Base-by-base conservation (phyloP, 257 asterid species). In the Fraxinus quadrangulata region DNA sequence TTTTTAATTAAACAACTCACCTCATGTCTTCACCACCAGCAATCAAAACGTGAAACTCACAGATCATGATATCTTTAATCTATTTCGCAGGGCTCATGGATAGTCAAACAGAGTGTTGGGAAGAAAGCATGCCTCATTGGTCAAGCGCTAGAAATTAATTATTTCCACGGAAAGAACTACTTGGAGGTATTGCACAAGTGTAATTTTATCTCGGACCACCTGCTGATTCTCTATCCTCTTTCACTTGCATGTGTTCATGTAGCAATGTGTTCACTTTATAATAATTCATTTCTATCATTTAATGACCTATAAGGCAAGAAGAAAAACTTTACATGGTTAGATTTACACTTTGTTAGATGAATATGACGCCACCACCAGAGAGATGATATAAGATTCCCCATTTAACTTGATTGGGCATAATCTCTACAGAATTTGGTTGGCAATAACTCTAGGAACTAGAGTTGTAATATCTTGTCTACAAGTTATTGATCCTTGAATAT, bases 61-160 rank as follows among this genome's bases (percentile, higher is more conserved):
- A 63, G 40, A 21, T 47, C 23, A 34, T 71, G 74, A 77, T 79
- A 30, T 72, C 34, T 17, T 30, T 49, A n/a, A 72, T 82, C 16
- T 71, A 63, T 79, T 75, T 80, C 47, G 17, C 85, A 94, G 96
- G 99, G 97, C 72, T 92, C 97, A 59, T 94, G 99, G 99, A 92
- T 94, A 86, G 97, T 94, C 51, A 94, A 94, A 87, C 97, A 94
- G 83, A 94, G 99, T 28, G 97, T 94, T 42, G 97, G 99, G 8
- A 94, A 92, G 78, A 94, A 91, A 85, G 97, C 97, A 67, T 91
- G 97, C 86, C 86, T 94, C 83, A 80, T 94, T 1, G 99, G 99
- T 49, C 97, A 92, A 87, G 96, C 94, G 23, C 85, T 92, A 36
- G 95, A 94, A 80, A 87, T 90, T 42, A 84, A 92, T 75, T 92